A percentile compares a stretch with the other conserved stretches of the same genome.
Evolutionary conservation across 805 yeast species (phyloP).

Genomic region (Tetrapisispora taiwanensis): DNA sequence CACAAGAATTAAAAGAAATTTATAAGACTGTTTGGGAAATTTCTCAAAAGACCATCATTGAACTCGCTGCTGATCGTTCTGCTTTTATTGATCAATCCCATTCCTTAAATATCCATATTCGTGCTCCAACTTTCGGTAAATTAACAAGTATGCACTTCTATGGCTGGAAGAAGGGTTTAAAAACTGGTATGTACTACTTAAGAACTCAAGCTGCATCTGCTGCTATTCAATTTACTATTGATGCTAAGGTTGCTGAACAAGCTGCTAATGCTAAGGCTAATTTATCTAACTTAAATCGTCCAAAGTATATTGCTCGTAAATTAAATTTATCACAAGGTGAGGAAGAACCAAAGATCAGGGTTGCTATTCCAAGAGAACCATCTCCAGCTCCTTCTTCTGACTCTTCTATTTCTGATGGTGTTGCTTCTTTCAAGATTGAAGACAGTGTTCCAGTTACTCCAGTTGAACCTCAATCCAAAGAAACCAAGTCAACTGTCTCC

Average conservation of each 20-base stretch:
- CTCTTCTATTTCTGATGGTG: conserved; percentile 31
- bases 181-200: conserved; percentile 97
- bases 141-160: conserved; percentile 96
- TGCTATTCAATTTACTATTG: conserved; percentile 86
- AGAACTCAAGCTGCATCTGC: conserved; percentile 97
- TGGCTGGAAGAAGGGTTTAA: conserved; percentile 96
- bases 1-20: conserved; percentile 61
- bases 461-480: not conserved
- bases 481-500: conserved; percentile 7
- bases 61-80: conserved; percentile 74
- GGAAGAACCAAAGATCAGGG: conserved; percentile 6
- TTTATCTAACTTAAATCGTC: conserved; percentile 30
- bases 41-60: conserved; percentile 74
- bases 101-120: conserved; percentile 79
- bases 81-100: conserved; percentile 87
- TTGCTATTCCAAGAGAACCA: conserved; percentile 16
- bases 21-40: conserved; percentile 97
- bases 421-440: conserved; percentile 33
- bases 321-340: conserved; percentile 9
- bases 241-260: conserved; percentile 84
- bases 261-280: conserved; percentile 49
- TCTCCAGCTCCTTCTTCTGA: conserved; percentile 31
- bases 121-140: conserved; percentile 91
- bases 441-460: conserved; percentile 6
- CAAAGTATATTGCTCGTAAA: conserved; percentile 27